Base-by-base conservation (phyloP, 192 early-diverging fungal species). In the Coemansia sp. region DNA sequence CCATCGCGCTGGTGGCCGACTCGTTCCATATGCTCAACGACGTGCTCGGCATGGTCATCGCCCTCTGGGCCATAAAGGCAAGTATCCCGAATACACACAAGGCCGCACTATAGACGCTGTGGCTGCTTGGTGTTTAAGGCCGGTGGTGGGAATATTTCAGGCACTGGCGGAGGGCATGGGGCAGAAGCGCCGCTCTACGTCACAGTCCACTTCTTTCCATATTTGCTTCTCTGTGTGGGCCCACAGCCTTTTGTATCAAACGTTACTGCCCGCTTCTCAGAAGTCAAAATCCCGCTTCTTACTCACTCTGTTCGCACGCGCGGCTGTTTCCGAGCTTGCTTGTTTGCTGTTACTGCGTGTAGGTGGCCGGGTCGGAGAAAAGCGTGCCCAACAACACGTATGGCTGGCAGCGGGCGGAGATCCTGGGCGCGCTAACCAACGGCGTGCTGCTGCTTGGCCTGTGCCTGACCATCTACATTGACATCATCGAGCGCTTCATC, bases 21-120 rank as follows among this genome's bases (percentile, higher is more conserved):
- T 86, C 87, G 17, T 96, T 91, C 80, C 93, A 96, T 67, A 93
- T 94, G 91, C 70, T 92, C 36, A 87, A 84, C 40, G 92, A 91
- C 72, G 74, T 92, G 5, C 58, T 92, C 11, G 80, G 82, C 37
- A 78, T 90, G 51, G 55, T 84, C 25, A 84, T 95, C 41, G 91
- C 86, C 13, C 77, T 89, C n/a, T 89, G 83, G 71, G 93, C 93
- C 34, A 84, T 90, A 34, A 82, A 79, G 64, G 74, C 56, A 66
- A 35, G 54, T 50, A 38, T n/a, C 30, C 5, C 5, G 10, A 20
- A 35, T n/a, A n/a, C n/a, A n/a, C n/a, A n/a, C n/a, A n/a, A n/a
- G n/a, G n/a, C n/a, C n/a, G n/a, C n/a, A n/a, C n/a, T n/a, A n/a
- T n/a, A n/a, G n/a, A n/a, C n/a, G n/a, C n/a, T n/a, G n/a, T n/a